phyloP scores from a whole-genome alignment of 345 rosid species.

The Diplotaxis tenuifolia region DNA sequence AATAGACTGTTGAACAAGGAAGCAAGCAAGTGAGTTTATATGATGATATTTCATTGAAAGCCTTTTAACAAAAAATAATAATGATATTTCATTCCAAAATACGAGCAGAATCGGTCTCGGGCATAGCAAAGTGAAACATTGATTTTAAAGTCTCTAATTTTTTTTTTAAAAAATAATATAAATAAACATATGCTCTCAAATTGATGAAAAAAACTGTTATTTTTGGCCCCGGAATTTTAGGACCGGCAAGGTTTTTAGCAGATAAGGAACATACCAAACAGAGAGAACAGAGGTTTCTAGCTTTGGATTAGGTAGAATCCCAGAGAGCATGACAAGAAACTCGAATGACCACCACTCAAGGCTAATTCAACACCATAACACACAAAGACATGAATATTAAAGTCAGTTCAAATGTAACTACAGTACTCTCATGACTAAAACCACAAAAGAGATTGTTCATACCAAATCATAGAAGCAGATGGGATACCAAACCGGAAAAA shows the following conservation, averaged over 20 bases:
- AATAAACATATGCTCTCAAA: not conserved
- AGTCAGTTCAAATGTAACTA: no score
- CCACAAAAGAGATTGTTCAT: constrained; percentile 5
- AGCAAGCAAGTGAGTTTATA: not conserved
- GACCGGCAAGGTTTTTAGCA: not conserved
- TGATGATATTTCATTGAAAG: not conserved
- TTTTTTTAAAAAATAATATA: no score
- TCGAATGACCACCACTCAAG: constrained; percentile 99
- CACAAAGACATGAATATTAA: not conserved
- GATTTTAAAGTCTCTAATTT: not conserved
- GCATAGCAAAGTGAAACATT: not conserved
- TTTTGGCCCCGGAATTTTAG: not conserved
- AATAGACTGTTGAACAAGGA: not conserved
- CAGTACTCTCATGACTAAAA: not conserved
- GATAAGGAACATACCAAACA: constrained; percentile 53
- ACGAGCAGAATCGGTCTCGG: not conserved
- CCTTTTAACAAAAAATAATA: no score
- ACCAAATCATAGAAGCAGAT: constrained; percentile 74
- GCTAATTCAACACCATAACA: constrained; percentile 42
- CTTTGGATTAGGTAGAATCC: constrained; percentile 72
- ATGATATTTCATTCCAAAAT: not conserved
- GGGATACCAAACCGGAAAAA: no score
- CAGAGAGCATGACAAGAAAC: no score
- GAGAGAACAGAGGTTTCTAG: constrained; percentile 91
- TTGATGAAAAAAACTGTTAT: no score